These are phyloP conservation scores for Cardiospermum halicacabum DNA, from an alignment of 345 rosid genomes.

Conservation along the genomic window DNA sequence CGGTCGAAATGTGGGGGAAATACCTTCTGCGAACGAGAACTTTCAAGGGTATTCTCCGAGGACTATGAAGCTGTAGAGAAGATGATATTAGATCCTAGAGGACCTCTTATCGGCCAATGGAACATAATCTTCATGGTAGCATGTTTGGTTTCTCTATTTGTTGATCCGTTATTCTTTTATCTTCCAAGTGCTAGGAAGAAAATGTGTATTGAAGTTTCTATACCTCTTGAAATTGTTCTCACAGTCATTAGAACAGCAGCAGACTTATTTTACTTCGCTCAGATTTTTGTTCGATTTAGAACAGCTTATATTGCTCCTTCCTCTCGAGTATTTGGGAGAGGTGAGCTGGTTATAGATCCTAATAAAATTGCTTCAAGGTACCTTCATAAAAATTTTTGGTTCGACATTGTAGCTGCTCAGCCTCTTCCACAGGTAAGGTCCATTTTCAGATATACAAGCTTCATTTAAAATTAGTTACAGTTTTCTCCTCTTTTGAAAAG, in stretches of 20 bases:
- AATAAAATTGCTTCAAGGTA: constrained; percentile 41
- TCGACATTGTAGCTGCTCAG: constrained; percentile 40
- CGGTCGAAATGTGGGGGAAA: constrained; percentile 5
- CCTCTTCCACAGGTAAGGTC: constrained; percentile 61
- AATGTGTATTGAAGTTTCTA: constrained; percentile 29
- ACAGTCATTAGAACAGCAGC: constrained; percentile 31
- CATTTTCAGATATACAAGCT: neutral
- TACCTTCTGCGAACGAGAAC: constrained; percentile 22
- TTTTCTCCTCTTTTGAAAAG: neutral
- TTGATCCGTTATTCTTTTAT: constrained; percentile 57
- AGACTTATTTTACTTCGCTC: constrained; percentile 43
- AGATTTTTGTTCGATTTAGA: constrained; percentile 39
- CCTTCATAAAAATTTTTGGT: constrained; percentile 40
- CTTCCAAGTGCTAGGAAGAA: constrained; percentile 28
- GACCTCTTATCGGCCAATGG: constrained; percentile 37
- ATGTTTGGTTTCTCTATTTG: constrained; percentile 46
- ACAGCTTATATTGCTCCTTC: constrained; percentile 62
- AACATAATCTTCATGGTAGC: constrained; percentile 53
- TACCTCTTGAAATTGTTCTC: constrained; percentile 30
- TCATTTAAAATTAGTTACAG: neutral
- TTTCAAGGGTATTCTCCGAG: constrained; percentile 55
- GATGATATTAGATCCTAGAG: constrained; percentile 48
- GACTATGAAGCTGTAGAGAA: constrained; percentile 39
- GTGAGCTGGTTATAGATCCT: constrained; percentile 50
- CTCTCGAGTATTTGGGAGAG: constrained; percentile 63